Evolutionary conservation across 148 eudicot genomes (phyloP).

Genomic region (Linanthus parryae): DNA sequence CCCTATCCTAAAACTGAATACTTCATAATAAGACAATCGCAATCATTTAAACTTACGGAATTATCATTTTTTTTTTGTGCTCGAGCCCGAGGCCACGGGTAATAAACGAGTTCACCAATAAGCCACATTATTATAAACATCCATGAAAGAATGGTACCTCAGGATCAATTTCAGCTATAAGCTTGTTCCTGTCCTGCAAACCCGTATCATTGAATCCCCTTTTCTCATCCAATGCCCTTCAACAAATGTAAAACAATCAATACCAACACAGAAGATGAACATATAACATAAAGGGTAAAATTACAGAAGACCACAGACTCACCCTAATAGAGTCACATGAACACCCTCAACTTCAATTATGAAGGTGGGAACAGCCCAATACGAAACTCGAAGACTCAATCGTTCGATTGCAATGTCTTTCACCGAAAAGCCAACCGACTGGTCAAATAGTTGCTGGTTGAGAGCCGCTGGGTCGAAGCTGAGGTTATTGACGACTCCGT

Average conservation of each 20-base stretch:
- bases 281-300: background rate
- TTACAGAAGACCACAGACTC: constrained; percentile 5
- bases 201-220: constrained; percentile 29
- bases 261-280: background rate
- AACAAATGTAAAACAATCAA: no score
- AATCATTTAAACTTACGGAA: no score
- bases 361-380: constrained; percentile 57
- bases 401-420: constrained; percentile 40
- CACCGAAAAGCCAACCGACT: constrained; percentile 28
- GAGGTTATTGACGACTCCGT: constrained; percentile 36
- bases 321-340: constrained; percentile 47
- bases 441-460: constrained; percentile 30
- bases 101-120: background rate
- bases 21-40: no score
- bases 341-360: constrained; percentile 47
- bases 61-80: no score
- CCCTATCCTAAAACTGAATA: no score
- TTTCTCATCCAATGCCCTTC: constrained; percentile 40
- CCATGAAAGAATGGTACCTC: constrained; percentile 36
- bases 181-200: constrained; percentile 33
- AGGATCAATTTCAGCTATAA: constrained; percentile 61
- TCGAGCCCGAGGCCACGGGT: no score
- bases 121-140: background rate
- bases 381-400: constrained; percentile 37
- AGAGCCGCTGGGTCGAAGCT: constrained; percentile 36